A percentile compares a stretch with the other conserved stretches of the same genome.
phyloP scores from a whole-genome alignment of 2,329 filamentous ascomycete genomes.

The Capronia epimyces region DNA sequence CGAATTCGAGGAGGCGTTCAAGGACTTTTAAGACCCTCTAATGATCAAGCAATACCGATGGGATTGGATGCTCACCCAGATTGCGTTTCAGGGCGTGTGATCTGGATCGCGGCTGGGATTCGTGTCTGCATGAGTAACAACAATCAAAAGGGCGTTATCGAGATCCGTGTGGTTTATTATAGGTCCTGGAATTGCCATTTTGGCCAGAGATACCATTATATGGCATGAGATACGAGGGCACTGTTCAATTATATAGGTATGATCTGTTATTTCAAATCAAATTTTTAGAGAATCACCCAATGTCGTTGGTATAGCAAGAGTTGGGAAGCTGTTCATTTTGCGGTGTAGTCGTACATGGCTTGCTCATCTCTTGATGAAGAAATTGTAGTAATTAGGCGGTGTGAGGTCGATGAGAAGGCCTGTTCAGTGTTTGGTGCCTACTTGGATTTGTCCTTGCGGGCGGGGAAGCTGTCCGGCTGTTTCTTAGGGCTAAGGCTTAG shows the following conservation, averaged over 20 bases:
- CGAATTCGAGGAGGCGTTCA: slow-evolving; percentile 57
- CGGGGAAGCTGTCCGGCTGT: too few relatives aligned
- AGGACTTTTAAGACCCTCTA: slow-evolving; percentile 48
- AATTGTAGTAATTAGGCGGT: too few relatives aligned
- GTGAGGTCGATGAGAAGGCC: too few relatives aligned
- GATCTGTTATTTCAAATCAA: neutral
- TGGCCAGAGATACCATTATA: slow-evolving; percentile 2
- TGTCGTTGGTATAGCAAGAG: too few relatives aligned
- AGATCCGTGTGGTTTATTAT: slow-evolving; percentile 1
- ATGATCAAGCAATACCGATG: neutral
- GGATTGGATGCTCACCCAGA: neutral
- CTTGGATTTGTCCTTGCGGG: too few relatives aligned
- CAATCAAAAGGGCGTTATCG: neutral
- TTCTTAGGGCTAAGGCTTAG: too few relatives aligned
- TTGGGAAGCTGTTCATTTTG: too few relatives aligned
- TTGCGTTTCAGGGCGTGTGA: neutral
- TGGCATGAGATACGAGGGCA: neutral
- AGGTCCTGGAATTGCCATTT: neutral
- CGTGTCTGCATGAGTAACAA: neutral
- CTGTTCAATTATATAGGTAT: neutral
- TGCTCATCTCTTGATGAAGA: too few relatives aligned
- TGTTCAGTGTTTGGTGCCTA: too few relatives aligned
- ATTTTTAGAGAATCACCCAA: too few relatives aligned
- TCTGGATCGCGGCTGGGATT: neutral
- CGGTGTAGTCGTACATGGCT: too few relatives aligned